These are phyloP conservation scores for Trichomonascaceae sp. DNA, from an alignment of 1,139 yeast genomes.

Conservation along the genomic window DNA sequence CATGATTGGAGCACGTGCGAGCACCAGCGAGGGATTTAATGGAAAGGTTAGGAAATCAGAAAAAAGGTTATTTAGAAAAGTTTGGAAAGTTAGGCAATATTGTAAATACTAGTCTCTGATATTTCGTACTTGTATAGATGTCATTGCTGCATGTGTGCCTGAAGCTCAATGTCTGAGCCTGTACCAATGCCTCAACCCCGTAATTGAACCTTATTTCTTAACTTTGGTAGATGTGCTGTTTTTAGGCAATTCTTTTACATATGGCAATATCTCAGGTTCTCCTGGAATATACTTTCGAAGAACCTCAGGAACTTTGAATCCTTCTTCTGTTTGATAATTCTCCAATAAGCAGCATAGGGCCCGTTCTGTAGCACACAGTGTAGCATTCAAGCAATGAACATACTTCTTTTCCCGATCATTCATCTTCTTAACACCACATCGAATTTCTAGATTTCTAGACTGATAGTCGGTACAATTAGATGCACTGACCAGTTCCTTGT, in stretches of 20 bases:
- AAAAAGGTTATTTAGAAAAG: no score
- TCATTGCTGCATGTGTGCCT: no score
- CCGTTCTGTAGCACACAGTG: conserved; percentile 96
- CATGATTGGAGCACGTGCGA: no score
- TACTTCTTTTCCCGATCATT: conserved; percentile 95
- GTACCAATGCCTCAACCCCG: no score
- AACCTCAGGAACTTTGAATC: conserved; percentile 88
- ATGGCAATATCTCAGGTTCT: conserved; percentile 94
- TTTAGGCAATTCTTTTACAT: conserved; percentile 85
- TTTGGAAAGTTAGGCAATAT: no score
- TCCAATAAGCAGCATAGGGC: conserved; percentile 95
- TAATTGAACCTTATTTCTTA: no score
- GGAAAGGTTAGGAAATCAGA: no score
- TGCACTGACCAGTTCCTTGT: conserved; percentile 96
- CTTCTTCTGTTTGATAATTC: conserved; percentile 96
- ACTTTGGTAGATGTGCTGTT: conserved; percentile 45
- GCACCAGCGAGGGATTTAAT: no score
- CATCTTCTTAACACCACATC: conserved; percentile 97
- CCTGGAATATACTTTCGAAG: conserved; percentile 96
- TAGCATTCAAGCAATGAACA: conserved; percentile 97
- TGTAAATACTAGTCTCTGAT: no score
- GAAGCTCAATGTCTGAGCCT: no score
- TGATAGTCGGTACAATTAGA: conserved; percentile 99
- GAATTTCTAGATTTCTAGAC: conserved; percentile 94
- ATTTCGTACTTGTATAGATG: no score